Evolutionary conservation across 73 alveolate species (phyloP).

Genomic region (Stentor coeruleus): DNA sequence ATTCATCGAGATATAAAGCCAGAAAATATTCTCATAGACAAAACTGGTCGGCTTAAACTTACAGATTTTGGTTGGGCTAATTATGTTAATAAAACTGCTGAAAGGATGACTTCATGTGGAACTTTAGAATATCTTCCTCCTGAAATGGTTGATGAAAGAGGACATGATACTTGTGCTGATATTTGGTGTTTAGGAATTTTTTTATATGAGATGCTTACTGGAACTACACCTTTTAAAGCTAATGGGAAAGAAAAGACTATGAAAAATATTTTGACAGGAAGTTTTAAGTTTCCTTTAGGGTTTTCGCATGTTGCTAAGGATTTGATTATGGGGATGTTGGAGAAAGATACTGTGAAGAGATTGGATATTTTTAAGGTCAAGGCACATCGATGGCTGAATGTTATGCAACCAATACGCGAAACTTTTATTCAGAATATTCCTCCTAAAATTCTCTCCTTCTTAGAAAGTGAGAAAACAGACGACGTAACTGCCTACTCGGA

Average conservation of each 20-base stretch:
- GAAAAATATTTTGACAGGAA: neutral
- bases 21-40: slow-evolving; percentile 40
- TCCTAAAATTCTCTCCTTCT: neutral
- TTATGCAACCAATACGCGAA: slow-evolving; percentile 6
- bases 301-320: slow-evolving; percentile 27
- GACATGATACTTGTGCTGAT: slow-evolving; percentile 51
- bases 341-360: slow-evolving; percentile 1
- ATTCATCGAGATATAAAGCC: slow-evolving; percentile 26
- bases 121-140: slow-evolving; percentile 83
- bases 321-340: neutral
- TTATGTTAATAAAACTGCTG: neutral
- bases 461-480: neutral
- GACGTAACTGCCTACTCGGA: neutral
- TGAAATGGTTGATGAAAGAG: slow-evolving; percentile 61
- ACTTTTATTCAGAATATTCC: neutral
- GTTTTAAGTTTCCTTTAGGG: neutral
- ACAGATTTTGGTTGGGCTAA: slow-evolving; percentile 89
- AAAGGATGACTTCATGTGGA: slow-evolving; percentile 34
- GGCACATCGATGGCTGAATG: slow-evolving; percentile 18
- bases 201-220: slow-evolving; percentile 33
- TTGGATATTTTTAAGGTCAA: neutral
- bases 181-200: slow-evolving; percentile 38
- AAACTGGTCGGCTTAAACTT: slow-evolving; percentile 89
- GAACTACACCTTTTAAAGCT: slow-evolving; percentile 42
- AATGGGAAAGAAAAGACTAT: slow-evolving; percentile 23